A percentile compares a stretch with the other conserved stretches of the same genome.
Evolutionary conservation across 306 rosid genomes (phyloP).

Genomic region (Casuarina equisetifolia): DNA sequence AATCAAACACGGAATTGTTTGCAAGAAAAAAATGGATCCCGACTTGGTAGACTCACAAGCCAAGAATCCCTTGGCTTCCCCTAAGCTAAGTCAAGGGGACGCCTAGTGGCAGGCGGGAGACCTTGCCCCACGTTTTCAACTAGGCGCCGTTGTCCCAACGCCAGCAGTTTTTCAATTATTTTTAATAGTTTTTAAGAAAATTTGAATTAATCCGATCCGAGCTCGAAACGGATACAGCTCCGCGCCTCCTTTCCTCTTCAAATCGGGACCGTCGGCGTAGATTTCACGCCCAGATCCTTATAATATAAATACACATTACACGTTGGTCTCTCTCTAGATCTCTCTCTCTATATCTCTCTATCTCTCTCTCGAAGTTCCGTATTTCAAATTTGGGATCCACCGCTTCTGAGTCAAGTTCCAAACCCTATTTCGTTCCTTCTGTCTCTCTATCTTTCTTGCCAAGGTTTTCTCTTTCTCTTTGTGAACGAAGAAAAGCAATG

Average conservation of each 20-base stretch:
- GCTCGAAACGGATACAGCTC: neutral
- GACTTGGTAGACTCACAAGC: too few relatives aligned
- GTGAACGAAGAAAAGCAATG: conserved; percentile 28
- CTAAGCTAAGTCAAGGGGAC: too few relatives aligned
- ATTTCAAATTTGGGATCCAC: conserved; percentile 51
- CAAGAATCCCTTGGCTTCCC: too few relatives aligned
- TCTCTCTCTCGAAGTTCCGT: conserved; percentile 11
- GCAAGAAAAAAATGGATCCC: too few relatives aligned
- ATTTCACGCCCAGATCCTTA: conserved; percentile 22
- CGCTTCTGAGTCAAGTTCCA: conserved; percentile 45
- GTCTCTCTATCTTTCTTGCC: conserved; percentile 14
- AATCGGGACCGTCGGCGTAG: conserved; percentile 23
- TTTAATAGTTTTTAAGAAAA: neutral
- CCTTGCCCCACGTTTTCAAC: neutral
- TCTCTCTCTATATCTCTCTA: neutral
- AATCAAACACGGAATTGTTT: too few relatives aligned
- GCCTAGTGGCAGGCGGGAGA: neutral
- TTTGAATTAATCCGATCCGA: conserved; percentile 8
- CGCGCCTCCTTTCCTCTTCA: conserved; percentile 13
- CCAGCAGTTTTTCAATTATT: neutral
- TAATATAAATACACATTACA: neutral
- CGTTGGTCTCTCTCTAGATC: neutral
- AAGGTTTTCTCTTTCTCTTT: neutral
- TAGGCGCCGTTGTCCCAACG: conserved; percentile 15
- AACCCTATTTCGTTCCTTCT: conserved; percentile 35